Evolutionary conservation across 331 rosid species (phyloP).

Genomic region (Quercus tomentella): DNA sequence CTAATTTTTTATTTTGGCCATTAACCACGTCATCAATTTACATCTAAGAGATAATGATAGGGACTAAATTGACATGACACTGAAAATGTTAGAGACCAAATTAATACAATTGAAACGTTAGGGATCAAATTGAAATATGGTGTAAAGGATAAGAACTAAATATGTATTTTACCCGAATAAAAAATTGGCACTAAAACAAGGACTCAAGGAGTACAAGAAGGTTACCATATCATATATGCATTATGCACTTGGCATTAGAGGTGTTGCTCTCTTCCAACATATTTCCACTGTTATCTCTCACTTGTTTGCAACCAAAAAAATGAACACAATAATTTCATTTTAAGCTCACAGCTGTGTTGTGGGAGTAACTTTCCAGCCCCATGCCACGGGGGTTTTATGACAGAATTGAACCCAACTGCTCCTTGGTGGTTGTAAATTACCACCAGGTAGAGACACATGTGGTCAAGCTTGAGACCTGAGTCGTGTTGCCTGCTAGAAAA

Average conservation of each 20-base stretch:
- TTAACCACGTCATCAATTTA: too few species aligned
- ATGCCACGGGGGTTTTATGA: neutral
- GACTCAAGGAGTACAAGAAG: neutral
- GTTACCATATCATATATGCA: neutral
- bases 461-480: neutral
- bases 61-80: too few species aligned
- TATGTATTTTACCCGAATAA: too few species aligned
- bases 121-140: too few species aligned
- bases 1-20: too few species aligned
- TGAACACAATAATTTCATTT: neutral
- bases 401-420: neutral
- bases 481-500: neutral
- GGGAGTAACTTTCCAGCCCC: neutral
- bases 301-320: neutral
- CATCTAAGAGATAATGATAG: too few species aligned
- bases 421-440: neutral
- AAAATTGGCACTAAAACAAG: neutral
- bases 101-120: too few species aligned
- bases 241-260: neutral
- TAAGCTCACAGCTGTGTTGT: neutral
- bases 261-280: neutral
- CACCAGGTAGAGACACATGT: neutral
- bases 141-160: too few species aligned
- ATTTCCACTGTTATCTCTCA: neutral
- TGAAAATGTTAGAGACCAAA: too few species aligned